A percentile compares a stretch with the other conserved stretches of the same genome.
These are phyloP conservation scores for Podospora appendiculata DNA, from an alignment of 495 filamentous ascomycete genomes.

Conservation along the genomic window DNA sequence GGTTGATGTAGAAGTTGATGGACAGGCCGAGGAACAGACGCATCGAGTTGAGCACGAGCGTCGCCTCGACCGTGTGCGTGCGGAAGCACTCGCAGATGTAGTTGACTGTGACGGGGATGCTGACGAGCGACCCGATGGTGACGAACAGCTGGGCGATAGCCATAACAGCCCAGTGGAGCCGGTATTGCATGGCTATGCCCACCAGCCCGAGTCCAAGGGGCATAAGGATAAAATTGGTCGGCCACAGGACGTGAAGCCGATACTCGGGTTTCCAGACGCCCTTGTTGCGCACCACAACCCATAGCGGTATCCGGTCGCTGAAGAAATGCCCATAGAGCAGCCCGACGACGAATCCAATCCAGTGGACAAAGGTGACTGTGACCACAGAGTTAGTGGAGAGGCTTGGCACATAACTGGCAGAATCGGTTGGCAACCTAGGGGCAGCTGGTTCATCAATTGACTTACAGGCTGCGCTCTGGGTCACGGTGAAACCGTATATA, in stretches of 20 bases:
- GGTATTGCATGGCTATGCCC: conserved; percentile 38
- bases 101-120: conserved; percentile 39
- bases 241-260: conserved; percentile 39
- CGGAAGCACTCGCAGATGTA: conserved; percentile 43
- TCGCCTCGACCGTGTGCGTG: conserved; percentile 34
- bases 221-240: conserved; percentile 35
- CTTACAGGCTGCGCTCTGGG: conserved; percentile 34
- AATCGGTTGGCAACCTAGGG: too few relatives aligned
- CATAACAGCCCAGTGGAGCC: conserved; percentile 41
- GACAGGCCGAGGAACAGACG: conserved; percentile 36
- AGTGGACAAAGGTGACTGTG: conserved; percentile 35
- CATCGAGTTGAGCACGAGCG: conserved; percentile 33
- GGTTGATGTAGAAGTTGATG: conserved; percentile 40
- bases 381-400: too few relatives aligned
- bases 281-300: conserved; percentile 24
- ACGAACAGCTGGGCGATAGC: conserved; percentile 38
- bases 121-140: conserved; percentile 30
- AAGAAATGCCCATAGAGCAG: conserved; percentile 34
- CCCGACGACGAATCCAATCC: conserved; percentile 39
- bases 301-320: conserved; percentile 40
- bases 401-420: too few relatives aligned
- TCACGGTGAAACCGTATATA: conserved; percentile 38
- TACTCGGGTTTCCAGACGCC: conserved; percentile 47
- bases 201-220: conserved; percentile 44
- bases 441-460: too few relatives aligned